Percentiles rank a stretch among this genome's conserved stretches.
Conservation (phyloP, 495 filamentous ascomycete species). For the Aspergillus biplanus region DNA sequence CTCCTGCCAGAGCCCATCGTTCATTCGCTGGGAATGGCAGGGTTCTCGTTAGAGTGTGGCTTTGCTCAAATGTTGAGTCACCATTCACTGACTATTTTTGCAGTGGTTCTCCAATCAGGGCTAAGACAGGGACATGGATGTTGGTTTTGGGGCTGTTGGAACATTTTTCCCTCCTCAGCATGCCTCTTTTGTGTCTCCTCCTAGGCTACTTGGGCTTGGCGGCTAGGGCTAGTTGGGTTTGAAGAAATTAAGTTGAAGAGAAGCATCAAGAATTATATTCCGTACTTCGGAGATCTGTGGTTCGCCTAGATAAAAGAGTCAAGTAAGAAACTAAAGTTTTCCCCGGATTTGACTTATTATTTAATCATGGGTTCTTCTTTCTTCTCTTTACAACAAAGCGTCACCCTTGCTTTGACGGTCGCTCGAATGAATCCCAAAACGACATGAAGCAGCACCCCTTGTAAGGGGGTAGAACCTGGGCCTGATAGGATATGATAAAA, state of each 20-base stretch:
- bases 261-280: not conserved
- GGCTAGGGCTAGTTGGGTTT: not conserved
- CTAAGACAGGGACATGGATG: conserved; percentile 2
- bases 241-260: too few species aligned
- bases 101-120: conserved; percentile 11
- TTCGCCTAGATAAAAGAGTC: not conserved
- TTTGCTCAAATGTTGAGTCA: conserved; percentile 16
- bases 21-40: conserved; percentile 14
- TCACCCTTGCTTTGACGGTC: too few species aligned
- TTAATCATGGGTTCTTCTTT: not conserved
- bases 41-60: conserved; percentile 18
- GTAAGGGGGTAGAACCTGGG: too few species aligned
- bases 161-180: not conserved
- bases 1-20: not conserved
- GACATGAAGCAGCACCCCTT: too few species aligned
- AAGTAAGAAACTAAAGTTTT: not conserved
- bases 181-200: not conserved
- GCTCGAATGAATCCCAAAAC: too few species aligned
- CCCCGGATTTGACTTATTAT: not conserved
- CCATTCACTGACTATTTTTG: not conserved
- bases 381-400: too few species aligned
- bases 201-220: not conserved
- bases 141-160: not conserved
- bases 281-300: not conserved
- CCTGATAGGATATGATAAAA: too few species aligned